These are phyloP conservation scores for Austroboletus eburneus DNA, from an alignment of 768 basidiomycete genomes.

Conservation along the genomic window DNA sequence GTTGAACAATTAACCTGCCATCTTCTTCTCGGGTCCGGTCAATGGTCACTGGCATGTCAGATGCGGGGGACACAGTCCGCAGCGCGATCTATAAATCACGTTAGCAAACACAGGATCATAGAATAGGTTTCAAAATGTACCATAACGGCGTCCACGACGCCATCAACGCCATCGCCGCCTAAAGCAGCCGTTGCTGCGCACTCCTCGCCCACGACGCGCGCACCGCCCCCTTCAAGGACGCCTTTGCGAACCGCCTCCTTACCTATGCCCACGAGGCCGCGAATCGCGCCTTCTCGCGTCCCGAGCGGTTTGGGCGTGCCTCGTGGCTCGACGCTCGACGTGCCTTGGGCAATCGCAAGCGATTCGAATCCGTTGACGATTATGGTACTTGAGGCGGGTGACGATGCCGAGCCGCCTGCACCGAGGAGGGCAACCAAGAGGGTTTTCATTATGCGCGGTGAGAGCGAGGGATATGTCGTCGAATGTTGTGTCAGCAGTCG, in stretches of 20 bases:
- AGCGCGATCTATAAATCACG: constrained; percentile 50
- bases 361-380: constrained; percentile 27
- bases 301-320: constrained; percentile 60
- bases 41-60: constrained; percentile 56
- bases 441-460: constrained; percentile 90
- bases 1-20: constrained; percentile 37
- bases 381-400: constrained; percentile 9
- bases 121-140: constrained; percentile 33
- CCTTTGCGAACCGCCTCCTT: constrained; percentile 83
- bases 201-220: constrained; percentile 68
- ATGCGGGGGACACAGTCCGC: constrained; percentile 51
- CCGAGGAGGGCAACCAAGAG: constrained; percentile 78
- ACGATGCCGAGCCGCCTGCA: constrained; percentile 12
- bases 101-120: neutral
- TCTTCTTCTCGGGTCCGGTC: constrained; percentile 49
- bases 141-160: constrained; percentile 58
- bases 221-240: constrained; percentile 75
- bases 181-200: constrained; percentile 31
- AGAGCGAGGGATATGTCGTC: constrained; percentile 84
- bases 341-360: constrained; percentile 17
- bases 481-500: constrained; percentile 77
- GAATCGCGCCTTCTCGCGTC: constrained; percentile 85
- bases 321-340: constrained; percentile 38
- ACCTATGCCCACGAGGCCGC: constrained; percentile 80
- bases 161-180: constrained; percentile 33